phyloP scores from a whole-genome alignment of 306 rosid genomes.

The Malus sylvestris region DNA sequence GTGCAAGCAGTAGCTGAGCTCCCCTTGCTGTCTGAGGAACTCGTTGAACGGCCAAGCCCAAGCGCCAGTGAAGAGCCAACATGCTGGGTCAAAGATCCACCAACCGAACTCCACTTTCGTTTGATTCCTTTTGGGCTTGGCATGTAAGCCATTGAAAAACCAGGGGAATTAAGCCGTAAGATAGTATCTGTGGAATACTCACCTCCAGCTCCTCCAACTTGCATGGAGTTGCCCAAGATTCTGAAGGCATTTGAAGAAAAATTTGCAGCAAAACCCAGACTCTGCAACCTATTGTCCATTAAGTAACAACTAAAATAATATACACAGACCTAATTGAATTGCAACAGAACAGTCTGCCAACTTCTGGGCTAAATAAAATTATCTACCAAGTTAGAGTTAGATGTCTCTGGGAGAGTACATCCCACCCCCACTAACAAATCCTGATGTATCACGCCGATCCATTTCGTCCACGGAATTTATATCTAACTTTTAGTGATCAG shows the following conservation, averaged over 20 bases:
- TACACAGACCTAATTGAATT: slow-evolving; percentile 27
- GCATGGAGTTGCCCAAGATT: slow-evolving; percentile 46
- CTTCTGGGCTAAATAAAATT: slow-evolving; percentile 32
- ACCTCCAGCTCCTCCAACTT: slow-evolving; percentile 37
- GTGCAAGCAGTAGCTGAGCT: slow-evolving; percentile 84
- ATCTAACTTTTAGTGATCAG: slow-evolving; percentile 32
- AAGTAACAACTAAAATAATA: slow-evolving; percentile 30
- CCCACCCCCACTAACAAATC: slow-evolving; percentile 97
- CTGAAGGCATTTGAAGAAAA: slow-evolving; percentile 61
- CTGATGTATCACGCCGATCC: slow-evolving; percentile 97
- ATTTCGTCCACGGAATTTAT: slow-evolving; percentile 34
- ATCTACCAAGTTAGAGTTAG: slow-evolving; percentile 56
- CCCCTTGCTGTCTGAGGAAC: slow-evolving; percentile 89
- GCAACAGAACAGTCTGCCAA: slow-evolving; percentile 44
- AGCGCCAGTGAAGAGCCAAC: slow-evolving; percentile 68
- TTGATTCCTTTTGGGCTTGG: slow-evolving; percentile 57
- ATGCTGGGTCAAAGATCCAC: slow-evolving; percentile 39
- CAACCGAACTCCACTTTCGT: slow-evolving; percentile 67
- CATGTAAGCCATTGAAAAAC: slow-evolving; percentile 32
- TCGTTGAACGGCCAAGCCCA: slow-evolving; percentile 70
- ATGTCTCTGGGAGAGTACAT: slow-evolving; percentile 33
- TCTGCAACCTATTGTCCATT: slow-evolving; percentile 60
- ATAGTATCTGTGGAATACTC: slow-evolving; percentile 52
- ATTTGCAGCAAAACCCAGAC: slow-evolving; percentile 51
- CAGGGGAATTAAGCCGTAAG: slow-evolving; percentile 68